Evolutionary conservation across 805 yeast species (phyloP), one percentile per base, ranked within the genome.

Genomic region (Yarrowia sp.): DNA sequence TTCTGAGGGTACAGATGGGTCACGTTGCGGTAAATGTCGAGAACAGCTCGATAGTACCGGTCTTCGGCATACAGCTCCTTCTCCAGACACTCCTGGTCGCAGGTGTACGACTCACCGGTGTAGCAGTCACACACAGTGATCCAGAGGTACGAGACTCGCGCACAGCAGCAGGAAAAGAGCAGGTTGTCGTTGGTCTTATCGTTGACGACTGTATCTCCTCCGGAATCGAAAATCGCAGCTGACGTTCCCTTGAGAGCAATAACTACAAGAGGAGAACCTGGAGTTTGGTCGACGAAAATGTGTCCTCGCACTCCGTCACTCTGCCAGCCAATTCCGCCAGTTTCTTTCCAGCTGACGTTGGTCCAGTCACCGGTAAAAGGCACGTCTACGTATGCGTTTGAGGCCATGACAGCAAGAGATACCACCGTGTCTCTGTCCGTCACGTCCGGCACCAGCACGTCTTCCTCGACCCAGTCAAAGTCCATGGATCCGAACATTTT

Each of bases 61-160:
- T 92, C 97, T 71, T 87, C 87, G 46, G 89, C 80, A 75, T 85
- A 81, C 63, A 93, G 78, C 74, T 91, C 97, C 64, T 80, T 82
- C 76, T 92, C 98, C 35, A 95, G 79, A 75, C 99, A 95, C 70
- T 84, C 84, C 77, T 92, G 95, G 77, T 92, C 89, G 79, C 99
- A 95, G 0, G 94, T 90, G 77, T 91, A 91, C 0, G 96, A 85
- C 66, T 85, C 86, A 19, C 80, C 80, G 71, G 87, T 85, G 75
- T 89, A 94, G 76, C 99, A 95, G 77, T 92, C 97, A 79, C 99
- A 95, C 0, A 92, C 98, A 0, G 98, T 90, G 8, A 89, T 86
- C 99, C 98, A 95, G 78, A 91, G 79, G 72, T 92, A 92, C 46
- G 95, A 86, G 1, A 94, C 89, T 46, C 98, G 83, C 0, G 97